Evolutionary conservation across 2,329 filamentous ascomycete genomes (phyloP).

Genomic region (Aspergillus bombycis): DNA sequence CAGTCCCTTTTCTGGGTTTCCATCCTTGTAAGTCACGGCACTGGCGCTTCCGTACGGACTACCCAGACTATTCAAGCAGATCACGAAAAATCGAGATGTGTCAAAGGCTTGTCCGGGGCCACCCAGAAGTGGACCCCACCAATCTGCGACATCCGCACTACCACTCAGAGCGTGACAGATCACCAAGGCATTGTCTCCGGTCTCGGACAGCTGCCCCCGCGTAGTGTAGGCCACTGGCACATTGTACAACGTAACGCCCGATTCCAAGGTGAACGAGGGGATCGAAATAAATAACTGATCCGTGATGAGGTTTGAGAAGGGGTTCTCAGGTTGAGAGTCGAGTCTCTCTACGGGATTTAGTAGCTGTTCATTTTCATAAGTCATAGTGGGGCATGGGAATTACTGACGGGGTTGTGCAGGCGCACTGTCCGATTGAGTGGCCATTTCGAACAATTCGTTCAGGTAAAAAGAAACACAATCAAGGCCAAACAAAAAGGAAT

Average conservation of each 20-base stretch:
- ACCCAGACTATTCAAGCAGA: constrained; percentile 59
- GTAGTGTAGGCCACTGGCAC: constrained; percentile 68
- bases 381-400: constrained; percentile 16
- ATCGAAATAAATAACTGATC: constrained; percentile 86
- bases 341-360: constrained; percentile 61
- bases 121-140: constrained; percentile 60
- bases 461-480: neutral
- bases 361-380: constrained; percentile 39
- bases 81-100: constrained; percentile 55
- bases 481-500: neutral
- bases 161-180: constrained; percentile 61
- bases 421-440: constrained; percentile 24
- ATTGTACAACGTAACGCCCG: constrained; percentile 80
- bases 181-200: constrained; percentile 65
- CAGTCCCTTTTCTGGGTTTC: constrained; percentile 69
- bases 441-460: constrained; percentile 24
- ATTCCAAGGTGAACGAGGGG: constrained; percentile 90
- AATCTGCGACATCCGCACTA: constrained; percentile 59
- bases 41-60: constrained; percentile 60
- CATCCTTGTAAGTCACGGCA: constrained; percentile 76
- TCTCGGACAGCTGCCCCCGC: constrained; percentile 59
- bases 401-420: constrained; percentile 43
- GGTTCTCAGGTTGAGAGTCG: constrained; percentile 80
- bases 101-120: constrained; percentile 58
- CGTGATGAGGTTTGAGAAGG: constrained; percentile 81